Evolutionary conservation across 768 basidiomycete genomes (phyloP).

Genomic region (Pholiota molesta): DNA sequence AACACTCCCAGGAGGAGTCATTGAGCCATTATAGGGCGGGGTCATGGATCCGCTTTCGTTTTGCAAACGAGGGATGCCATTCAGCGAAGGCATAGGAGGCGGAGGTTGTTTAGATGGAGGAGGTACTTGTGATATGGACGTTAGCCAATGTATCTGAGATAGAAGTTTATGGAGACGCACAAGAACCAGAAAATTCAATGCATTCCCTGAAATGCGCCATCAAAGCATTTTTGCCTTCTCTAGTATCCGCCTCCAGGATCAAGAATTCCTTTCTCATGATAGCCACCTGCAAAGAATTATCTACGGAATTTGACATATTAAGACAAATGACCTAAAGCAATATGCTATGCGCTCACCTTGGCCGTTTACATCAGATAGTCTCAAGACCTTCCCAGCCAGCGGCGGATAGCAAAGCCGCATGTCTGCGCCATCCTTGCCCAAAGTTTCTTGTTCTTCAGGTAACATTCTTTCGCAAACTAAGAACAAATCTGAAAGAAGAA

Average conservation of each 20-base stretch:
- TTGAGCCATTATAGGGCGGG: constrained; percentile 7
- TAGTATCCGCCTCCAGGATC: constrained; percentile 62
- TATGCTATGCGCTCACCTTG: constrained; percentile 49
- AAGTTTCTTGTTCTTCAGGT: constrained; percentile 56
- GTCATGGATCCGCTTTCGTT: constrained; percentile 7
- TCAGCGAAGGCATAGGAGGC: constrained; percentile 64
- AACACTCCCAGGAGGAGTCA: constrained; percentile 9
- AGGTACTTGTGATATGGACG: constrained; percentile 43
- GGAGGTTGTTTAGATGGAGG: constrained; percentile 64
- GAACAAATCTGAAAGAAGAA: constrained; percentile 92
- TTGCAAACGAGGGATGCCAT: constrained; percentile 30
- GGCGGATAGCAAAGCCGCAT: constrained; percentile 96
- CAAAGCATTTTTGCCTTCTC: constrained; percentile 61
- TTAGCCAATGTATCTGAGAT: background rate
- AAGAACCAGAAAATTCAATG: constrained; percentile 73
- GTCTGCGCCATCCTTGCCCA: constrained; percentile 64
- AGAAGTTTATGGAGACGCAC: constrained; percentile 50
- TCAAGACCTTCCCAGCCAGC: constrained; percentile 90
- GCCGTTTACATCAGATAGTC: constrained; percentile 61
- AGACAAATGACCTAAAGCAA: background rate
- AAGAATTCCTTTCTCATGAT: constrained; percentile 91
- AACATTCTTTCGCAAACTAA: constrained; percentile 87
- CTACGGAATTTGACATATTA: constrained; percentile 38
- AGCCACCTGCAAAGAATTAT: constrained; percentile 71
- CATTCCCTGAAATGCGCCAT: constrained; percentile 78